phyloP scores from a whole-genome alignment of 805 yeast species.

The Candida namnaoensis region DNA sequence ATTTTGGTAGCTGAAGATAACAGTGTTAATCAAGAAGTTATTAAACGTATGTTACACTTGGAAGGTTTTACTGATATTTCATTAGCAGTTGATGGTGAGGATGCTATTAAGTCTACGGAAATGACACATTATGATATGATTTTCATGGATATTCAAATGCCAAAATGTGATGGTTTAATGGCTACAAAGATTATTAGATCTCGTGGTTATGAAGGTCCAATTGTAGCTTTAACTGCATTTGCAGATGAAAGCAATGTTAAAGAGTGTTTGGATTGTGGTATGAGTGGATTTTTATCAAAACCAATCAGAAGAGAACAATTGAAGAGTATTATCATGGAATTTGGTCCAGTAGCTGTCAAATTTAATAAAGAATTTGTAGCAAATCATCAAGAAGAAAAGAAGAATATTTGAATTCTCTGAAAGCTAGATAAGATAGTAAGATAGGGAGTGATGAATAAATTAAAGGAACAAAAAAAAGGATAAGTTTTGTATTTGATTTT shows the following conservation, averaged over 20 bases:
- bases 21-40: conserved; percentile 88
- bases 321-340: conserved; percentile 38
- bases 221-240: conserved; percentile 91
- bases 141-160: conserved; percentile 98
- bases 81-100: conserved; percentile 86
- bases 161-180: conserved; percentile 78
- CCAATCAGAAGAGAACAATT: conserved; percentile 73
- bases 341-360: conserved; percentile 6
- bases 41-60: conserved; percentile 74
- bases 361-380: background rate
- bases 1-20: conserved; percentile 93
- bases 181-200: conserved; percentile 72
- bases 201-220: conserved; percentile 58
- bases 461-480: too few species aligned
- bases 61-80: conserved; percentile 71
- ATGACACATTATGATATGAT: conserved; percentile 54
- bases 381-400: too few species aligned
- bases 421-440: too few species aligned
- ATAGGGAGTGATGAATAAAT: too few species aligned
- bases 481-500: too few species aligned
- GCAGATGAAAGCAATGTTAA: conserved; percentile 88
- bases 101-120: conserved; percentile 44
- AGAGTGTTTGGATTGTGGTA: conserved; percentile 83
- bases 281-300: conserved; percentile 85
- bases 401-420: too few species aligned